Evolutionary conservation across 306 rosid species (phyloP).

Genomic region (Hippophae rhamnoides): DNA sequence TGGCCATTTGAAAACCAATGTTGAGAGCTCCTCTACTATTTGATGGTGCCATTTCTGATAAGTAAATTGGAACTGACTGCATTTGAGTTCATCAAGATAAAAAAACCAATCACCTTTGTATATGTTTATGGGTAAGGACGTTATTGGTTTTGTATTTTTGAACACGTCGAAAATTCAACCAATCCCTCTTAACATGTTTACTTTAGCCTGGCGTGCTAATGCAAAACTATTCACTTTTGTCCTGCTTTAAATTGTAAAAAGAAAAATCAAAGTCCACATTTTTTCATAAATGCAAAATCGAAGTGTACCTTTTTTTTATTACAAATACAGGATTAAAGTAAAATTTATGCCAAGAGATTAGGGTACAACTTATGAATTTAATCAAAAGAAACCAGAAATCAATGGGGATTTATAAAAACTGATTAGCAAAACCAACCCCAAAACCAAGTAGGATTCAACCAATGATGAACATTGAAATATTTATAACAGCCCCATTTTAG

Average conservation of each 20-base stretch:
- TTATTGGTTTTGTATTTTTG: too few relatives aligned
- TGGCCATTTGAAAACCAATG: constrained; percentile 31
- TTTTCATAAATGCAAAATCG: too few relatives aligned
- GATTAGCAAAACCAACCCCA: constrained; percentile 86
- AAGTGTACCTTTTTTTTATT: too few relatives aligned
- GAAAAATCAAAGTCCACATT: too few relatives aligned
- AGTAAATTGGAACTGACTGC: constrained; percentile 33
- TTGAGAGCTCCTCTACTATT: constrained; percentile 38
- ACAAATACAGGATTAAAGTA: too few relatives aligned
- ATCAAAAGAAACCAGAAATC: too few relatives aligned
- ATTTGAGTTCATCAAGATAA: background rate
- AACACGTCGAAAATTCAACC: background rate
- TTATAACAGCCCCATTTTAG: constrained; percentile 33
- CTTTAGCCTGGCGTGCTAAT: too few relatives aligned
- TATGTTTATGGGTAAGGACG: too few relatives aligned
- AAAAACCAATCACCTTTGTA: background rate
- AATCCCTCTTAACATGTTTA: background rate
- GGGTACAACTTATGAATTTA: too few relatives aligned
- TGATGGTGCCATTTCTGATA: constrained; percentile 44
- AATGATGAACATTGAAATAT: constrained; percentile 36
- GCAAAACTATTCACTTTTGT: too few relatives aligned
- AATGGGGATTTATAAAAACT: constrained; percentile 26
- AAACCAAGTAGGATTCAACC: constrained; percentile 63
- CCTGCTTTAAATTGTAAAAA: too few relatives aligned
- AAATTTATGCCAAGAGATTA: too few relatives aligned